Conservation (phyloP, 2,329 filamentous ascomycete genomes). For the Paecilomyces variotii region DNA sequence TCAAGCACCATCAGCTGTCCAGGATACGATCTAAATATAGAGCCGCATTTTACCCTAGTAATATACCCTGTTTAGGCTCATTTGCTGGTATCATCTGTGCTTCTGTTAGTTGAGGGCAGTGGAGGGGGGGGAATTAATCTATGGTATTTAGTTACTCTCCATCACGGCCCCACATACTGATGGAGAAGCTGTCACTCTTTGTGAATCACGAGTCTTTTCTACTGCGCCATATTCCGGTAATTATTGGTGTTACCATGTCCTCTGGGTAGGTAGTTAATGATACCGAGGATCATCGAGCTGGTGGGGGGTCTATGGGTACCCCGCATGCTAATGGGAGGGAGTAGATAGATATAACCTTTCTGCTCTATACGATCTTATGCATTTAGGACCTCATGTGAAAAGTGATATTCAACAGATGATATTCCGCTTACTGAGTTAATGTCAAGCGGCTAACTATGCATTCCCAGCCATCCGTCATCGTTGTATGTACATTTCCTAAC, state of each 20-base stretch:
- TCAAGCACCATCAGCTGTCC: background rate
- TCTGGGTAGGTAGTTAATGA: too few species aligned
- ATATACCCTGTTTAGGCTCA: background rate
- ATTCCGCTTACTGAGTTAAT: background rate
- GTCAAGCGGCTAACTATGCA: background rate
- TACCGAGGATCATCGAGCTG: background rate
- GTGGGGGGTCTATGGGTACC: background rate
- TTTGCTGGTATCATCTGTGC: background rate
- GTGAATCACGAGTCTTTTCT: background rate
- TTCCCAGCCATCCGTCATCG: background rate
- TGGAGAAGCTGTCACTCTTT: background rate
- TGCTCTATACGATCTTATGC: background rate
- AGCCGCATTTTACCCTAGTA: background rate
- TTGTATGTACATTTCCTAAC: background rate
- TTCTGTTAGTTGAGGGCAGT: background rate
- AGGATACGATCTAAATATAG: background rate
- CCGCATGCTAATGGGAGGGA: background rate
- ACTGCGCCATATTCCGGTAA: background rate
- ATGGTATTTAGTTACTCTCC: background rate
- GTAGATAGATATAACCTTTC: background rate
- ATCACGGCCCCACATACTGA: background rate
- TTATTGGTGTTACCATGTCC: too few species aligned
- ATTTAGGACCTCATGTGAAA: background rate
- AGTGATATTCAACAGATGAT: background rate
- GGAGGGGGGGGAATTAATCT: background rate